Evolutionary conservation across 371 early-diverging fungal genomes (phyloP).

Genomic region (Parasitella parasitica): DNA sequence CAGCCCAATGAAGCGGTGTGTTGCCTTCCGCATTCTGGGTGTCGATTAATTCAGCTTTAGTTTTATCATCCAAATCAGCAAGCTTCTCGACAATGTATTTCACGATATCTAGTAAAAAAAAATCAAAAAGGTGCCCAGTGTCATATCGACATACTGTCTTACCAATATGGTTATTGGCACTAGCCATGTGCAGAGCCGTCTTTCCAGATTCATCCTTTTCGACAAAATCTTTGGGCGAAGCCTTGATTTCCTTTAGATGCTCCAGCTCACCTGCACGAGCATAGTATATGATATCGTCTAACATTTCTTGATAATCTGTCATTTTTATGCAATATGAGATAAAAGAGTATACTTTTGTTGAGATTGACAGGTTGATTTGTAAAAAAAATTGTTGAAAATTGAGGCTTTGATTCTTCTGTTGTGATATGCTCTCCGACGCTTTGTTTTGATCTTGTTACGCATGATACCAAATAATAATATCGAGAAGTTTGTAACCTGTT

Average conservation of each 20-base stretch:
- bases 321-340: not conserved
- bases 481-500: too few species aligned
- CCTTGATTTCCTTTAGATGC: slow-evolving; percentile 59
- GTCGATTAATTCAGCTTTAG: slow-evolving; percentile 50
- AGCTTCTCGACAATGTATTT: slow-evolving; percentile 50
- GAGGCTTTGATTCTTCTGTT: not conserved
- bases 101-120: slow-evolving; percentile 46
- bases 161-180: slow-evolving; percentile 81
- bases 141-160: too few species aligned
- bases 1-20: slow-evolving; percentile 88
- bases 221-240: slow-evolving; percentile 29
- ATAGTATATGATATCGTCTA: slow-evolving; percentile 67
- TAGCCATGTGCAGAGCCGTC: slow-evolving; percentile 83
- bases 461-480: too few species aligned
- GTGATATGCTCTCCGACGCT: slow-evolving; percentile 1
- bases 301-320: slow-evolving; percentile 19
- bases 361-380: not conserved
- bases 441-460: not conserved
- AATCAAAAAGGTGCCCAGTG: too few species aligned
- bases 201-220: slow-evolving; percentile 60
- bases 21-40: slow-evolving; percentile 71
- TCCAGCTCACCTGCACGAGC: slow-evolving; percentile 80
- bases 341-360: not conserved
- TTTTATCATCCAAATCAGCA: slow-evolving; percentile 8
- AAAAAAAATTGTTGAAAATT: not conserved